Conservation (phyloP, 2,329 filamentous ascomycete genomes). For the Ceratocystis alfenasii region DNA sequence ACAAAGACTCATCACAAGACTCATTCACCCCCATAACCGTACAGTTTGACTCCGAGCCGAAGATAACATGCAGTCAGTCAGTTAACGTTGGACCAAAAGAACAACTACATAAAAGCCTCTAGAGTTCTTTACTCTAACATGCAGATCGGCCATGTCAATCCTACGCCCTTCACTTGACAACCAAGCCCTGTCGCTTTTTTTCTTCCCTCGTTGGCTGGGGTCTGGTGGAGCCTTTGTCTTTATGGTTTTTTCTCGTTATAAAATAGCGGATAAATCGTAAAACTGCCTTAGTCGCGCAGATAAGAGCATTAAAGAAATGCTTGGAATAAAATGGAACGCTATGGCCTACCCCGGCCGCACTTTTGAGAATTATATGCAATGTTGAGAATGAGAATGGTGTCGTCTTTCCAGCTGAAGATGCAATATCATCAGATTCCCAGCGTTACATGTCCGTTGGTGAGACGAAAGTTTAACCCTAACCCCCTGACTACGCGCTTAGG, state of each 20-base stretch:
- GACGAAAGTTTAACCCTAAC: background rate
- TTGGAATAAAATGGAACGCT: background rate
- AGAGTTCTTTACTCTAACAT: background rate
- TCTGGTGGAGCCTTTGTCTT: background rate
- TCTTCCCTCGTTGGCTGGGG: background rate
- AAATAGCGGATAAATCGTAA: background rate
- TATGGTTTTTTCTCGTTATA: background rate
- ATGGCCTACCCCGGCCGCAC: background rate
- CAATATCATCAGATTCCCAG: background rate
- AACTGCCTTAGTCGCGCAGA: too few relatives aligned
- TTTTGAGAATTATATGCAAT: background rate
- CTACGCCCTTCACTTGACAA: slow-evolving; percentile 20
- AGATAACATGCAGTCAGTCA: background rate
- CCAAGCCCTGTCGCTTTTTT: background rate
- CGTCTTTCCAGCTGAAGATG: background rate
- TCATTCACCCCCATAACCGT: background rate
- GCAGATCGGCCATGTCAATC: slow-evolving; percentile 14
- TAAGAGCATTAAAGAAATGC: background rate
- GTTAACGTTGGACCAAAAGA: slow-evolving; percentile 1
- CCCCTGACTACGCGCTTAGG: background rate
- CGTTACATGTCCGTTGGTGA: background rate
- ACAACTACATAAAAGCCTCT: slow-evolving; percentile 5
- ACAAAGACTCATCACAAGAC: slow-evolving; percentile 8
- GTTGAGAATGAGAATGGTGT: background rate
- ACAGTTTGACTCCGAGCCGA: background rate